A percentile compares a stretch with the other conserved stretches of the same genome.
Conservation (phyloP, 2,329 filamentous ascomycete species). For the Rasamsonia emersonii region DNA sequence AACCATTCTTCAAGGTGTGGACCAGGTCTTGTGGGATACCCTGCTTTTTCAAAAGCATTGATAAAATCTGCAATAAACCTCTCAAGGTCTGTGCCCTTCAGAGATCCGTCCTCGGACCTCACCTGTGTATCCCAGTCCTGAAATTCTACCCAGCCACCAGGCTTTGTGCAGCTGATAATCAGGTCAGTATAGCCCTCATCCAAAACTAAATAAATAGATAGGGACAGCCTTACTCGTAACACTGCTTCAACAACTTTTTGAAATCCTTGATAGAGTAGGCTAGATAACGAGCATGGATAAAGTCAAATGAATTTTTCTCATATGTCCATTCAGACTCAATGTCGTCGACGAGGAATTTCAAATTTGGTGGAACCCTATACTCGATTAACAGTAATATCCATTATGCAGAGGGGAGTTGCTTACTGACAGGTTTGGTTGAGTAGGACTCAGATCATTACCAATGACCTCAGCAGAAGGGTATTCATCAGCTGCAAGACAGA, state of each 20-base stretch:
- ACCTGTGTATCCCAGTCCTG: slow-evolving; percentile 23
- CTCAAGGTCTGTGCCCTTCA: too few relatives aligned
- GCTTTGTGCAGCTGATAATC: slow-evolving; percentile 15
- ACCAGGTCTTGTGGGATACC: too few relatives aligned
- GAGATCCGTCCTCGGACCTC: slow-evolving; percentile 17
- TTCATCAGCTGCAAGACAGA: slow-evolving; percentile 13
- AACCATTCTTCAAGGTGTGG: too few relatives aligned
- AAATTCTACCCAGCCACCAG: too few relatives aligned
- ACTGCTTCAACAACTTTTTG: slow-evolving; percentile 40
- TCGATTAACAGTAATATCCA: background rate
- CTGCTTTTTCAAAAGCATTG: too few relatives aligned
- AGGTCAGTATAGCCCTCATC: background rate
- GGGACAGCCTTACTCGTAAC: slow-evolving; percentile 32
- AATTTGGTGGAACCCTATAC: slow-evolving; percentile 46
- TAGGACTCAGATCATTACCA: slow-evolving; percentile 22
- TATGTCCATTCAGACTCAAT: slow-evolving; percentile 50
- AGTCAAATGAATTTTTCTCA: slow-evolving; percentile 43
- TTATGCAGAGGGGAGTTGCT: background rate
- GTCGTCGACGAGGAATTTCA: slow-evolving; percentile 50
- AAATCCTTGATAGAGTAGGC: slow-evolving; percentile 50
- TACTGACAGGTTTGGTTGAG: slow-evolving; percentile 12
- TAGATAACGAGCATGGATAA: slow-evolving; percentile 51
- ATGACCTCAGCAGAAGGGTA: slow-evolving; percentile 19
- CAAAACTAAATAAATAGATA: background rate
- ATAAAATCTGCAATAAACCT: too few relatives aligned